Percentiles rank a stretch among this genome's conserved stretches.
Conservation (phyloP, 371 early-diverging fungal species). For the Zychaea mexicana region DNA sequence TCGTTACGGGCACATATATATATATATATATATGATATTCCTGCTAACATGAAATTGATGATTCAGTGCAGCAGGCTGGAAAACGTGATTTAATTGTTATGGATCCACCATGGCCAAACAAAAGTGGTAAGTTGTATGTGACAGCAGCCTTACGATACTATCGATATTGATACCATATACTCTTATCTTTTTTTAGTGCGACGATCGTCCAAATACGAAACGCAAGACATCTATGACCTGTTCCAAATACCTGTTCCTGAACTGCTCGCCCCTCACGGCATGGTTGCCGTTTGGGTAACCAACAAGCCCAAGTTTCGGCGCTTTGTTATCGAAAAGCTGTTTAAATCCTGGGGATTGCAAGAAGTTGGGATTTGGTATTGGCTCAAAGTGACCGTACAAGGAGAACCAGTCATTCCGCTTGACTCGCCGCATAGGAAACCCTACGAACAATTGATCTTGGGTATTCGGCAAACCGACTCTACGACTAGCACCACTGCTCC, state of each 20-base stretch:
- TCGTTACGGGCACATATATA: too few species aligned
- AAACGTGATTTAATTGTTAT: constrained; percentile 67
- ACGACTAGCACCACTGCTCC: background rate
- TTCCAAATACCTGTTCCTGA: constrained; percentile 61
- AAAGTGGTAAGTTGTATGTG: constrained; percentile 43
- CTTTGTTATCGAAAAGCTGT: constrained; percentile 67
- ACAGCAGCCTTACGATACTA: background rate
- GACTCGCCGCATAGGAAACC: constrained; percentile 66
- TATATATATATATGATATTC: background rate
- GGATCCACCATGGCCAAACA: constrained; percentile 86
- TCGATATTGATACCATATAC: background rate
- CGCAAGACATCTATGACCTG: constrained; percentile 68
- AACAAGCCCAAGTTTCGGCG: constrained; percentile 65
- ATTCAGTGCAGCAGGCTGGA: constrained; percentile 22
- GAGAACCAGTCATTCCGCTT: constrained; percentile 54
- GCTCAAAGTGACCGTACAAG: constrained; percentile 64
- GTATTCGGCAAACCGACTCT: constrained; percentile 7
- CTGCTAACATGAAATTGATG: background rate
- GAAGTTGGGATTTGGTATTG: constrained; percentile 67
- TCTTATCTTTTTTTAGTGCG: constrained; percentile 28
- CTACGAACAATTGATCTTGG: constrained; percentile 69
- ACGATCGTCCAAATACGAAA: constrained; percentile 59
- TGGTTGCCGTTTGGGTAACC: constrained; percentile 79
- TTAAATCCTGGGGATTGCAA: constrained; percentile 65
- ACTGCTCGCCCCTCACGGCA: constrained; percentile 29